Base-by-base conservation (phyloP, 768 basidiomycete species). In the Epithele typhae region DNA sequence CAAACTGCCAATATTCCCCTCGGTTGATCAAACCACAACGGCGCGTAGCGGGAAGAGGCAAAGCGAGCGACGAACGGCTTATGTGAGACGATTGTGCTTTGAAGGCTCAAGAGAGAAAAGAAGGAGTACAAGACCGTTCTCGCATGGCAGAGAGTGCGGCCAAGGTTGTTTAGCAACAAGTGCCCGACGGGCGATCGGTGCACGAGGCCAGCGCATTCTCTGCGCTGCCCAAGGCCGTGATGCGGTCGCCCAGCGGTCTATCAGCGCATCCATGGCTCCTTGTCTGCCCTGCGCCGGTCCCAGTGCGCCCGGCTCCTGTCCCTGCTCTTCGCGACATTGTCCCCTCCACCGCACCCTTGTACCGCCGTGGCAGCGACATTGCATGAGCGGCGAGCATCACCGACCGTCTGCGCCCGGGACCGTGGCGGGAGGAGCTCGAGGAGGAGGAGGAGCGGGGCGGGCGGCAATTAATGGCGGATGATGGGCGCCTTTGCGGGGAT, bases 91-190 rank as follows among this genome's bases (percentile, higher is more conserved):
- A n/a, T n/a, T n/a, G n/a, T n/a, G 23, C 14, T 23, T 36, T 24
- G 38, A 45, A 33, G 38, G 43, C 30, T 25, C 36, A 30, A 18
- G 40, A 32, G 38, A 32, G 39, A 40, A 40, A 39, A 35, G 34
- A 21, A 30, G 27, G 7, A 30, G 27, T 30, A 30, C 27, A 45
- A 50, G 38, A 36, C 18, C 32, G 39, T 41, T 17, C 25, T 17
- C 18, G 42, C 18, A n/a, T 25, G n/a, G 48, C 17, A 12, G 43
- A n/a, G 22, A 39, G 15, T 38, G 36, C 36, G 15, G 12, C 21
- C 39, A 39, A 46, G 39, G 44, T 34, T 19, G 45, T 41, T 21
- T 42, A 40, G 49, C 49, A 51, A 43, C 44, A 35, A 24, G 37
- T 7, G 27, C 27, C 11, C 10, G 36, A 30, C 22, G 25, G 42